A percentile compares a stretch with the other conserved stretches of the same genome.
These are phyloP conservation scores for Coemansia brasiliensis DNA, from an alignment of 192 early-diverging fungal genomes.

Conservation along the genomic window DNA sequence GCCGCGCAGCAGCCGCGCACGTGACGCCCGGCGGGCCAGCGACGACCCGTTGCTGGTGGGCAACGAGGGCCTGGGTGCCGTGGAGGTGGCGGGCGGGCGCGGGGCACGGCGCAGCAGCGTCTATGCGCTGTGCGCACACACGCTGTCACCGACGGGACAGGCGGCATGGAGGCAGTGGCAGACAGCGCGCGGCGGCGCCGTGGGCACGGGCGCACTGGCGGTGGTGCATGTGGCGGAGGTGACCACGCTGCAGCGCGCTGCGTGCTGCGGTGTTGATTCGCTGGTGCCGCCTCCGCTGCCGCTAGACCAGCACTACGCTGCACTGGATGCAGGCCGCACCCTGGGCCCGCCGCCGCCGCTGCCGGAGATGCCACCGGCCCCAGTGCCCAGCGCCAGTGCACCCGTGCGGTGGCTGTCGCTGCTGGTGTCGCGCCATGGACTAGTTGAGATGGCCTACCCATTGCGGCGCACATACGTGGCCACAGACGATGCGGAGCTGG, in stretches of 20 bases:
- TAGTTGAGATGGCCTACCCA: slow-evolving; percentile 54
- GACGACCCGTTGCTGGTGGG: slow-evolving; percentile 51
- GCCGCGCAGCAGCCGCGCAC: slow-evolving; percentile 6
- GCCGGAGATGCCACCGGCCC: slow-evolving; percentile 18
- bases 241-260: slow-evolving; percentile 49
- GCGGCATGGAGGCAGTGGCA: slow-evolving; percentile 40
- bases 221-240: slow-evolving; percentile 53
- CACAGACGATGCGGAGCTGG: slow-evolving; percentile 17
- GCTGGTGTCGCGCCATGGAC: slow-evolving; percentile 54
- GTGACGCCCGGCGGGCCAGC: slow-evolving; percentile 16
- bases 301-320: slow-evolving; percentile 37
- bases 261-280: slow-evolving; percentile 26
- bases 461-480: slow-evolving; percentile 28
- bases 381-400: slow-evolving; percentile 8
- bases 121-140: slow-evolving; percentile 53
- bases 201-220: slow-evolving; percentile 18
- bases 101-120: slow-evolving; percentile 19
- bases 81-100: slow-evolving; percentile 37
- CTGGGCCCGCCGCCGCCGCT: slow-evolving; percentile 41
- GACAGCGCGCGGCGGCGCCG: slow-evolving; percentile 11
- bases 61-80: slow-evolving; percentile 51
- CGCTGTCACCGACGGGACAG: slow-evolving; percentile 23
- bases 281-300: slow-evolving; percentile 48
- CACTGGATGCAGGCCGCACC: slow-evolving; percentile 16
- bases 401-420: slow-evolving; percentile 39